A percentile compares a stretch with the other conserved stretches of the same genome.
phyloP scores from a whole-genome alignment of 2,329 filamentous ascomycete species.

The Chaetomium olivaceum region DNA sequence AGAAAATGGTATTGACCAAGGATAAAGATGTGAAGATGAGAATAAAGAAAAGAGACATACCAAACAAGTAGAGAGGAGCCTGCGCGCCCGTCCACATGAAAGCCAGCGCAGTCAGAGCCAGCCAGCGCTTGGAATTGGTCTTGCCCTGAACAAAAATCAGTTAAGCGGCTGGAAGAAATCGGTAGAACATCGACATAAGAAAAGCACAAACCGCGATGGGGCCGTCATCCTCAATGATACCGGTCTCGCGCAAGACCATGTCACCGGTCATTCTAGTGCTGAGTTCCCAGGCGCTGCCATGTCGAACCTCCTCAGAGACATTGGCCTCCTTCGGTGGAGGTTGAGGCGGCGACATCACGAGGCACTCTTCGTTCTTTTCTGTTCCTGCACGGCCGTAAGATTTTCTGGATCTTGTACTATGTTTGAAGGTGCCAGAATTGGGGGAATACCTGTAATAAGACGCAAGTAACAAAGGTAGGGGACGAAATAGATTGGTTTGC shows the following conservation, averaged over 20 bases:
- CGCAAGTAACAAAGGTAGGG: neutral
- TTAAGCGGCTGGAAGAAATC: neutral
- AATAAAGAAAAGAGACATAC: conserved; percentile 21
- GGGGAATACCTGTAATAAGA: conserved; percentile 8
- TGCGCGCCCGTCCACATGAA: conserved; percentile 37
- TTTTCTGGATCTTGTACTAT: conserved; percentile 6
- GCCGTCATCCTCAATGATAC: neutral
- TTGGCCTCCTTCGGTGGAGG: conserved; percentile 5
- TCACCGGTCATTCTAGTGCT: conserved; percentile 4
- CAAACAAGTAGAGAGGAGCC: conserved; percentile 36
- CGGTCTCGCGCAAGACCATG: neutral
- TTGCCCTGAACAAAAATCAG: conserved; percentile 14
- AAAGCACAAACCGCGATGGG: neutral
- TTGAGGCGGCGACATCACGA: neutral
- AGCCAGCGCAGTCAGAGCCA: conserved; percentile 35
- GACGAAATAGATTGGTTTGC: conserved; percentile 9
- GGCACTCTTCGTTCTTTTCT: neutral
- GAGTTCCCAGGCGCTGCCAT: conserved; percentile 6
- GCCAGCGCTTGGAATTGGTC: conserved; percentile 22
- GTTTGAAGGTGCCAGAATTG: neutral
- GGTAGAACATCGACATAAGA: neutral
- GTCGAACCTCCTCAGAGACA: conserved; percentile 5
- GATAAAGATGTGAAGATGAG: neutral
- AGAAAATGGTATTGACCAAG: neutral
- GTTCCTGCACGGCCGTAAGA: conserved; percentile 17